Evolutionary conservation across 805 yeast genomes (phyloP), one percentile per base, ranked within the genome.

Genomic region (Candida orba): DNA sequence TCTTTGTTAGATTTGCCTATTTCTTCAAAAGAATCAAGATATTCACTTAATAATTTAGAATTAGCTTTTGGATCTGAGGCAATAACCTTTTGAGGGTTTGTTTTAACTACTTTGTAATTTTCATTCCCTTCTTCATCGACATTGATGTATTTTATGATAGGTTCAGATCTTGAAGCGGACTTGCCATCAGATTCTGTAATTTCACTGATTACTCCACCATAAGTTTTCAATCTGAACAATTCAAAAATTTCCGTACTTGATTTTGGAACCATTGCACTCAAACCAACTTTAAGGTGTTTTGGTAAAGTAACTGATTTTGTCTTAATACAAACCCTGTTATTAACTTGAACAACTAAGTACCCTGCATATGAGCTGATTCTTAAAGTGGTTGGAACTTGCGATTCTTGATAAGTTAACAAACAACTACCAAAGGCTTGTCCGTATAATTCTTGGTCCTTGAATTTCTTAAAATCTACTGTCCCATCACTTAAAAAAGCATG

Each of bases 381-480:
- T n/a, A 83, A 42, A 1, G 85, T 81, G 22, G 75, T 66, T 10
- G 95, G 95, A 6, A 83, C 85, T 48, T 76, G 76, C 0, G 87
- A 76, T 52, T 78, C 80, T 58, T 83, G 81, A 52, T 75, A 84
- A 9, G 68, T 66, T 51, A 79, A 59, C n/a, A 66, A 60, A 63
- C 87, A 81, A 12, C 75, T 68, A 1, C 82, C 84, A 49, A 80
- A 65, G 0, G 77, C 58, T 32, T 55, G 47, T 4, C 57, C 53
- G 43, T 66, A 62, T 9, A 65, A 42, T 4, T 52, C 54, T 4
- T 53, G 51, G 2, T 48, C 48, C 3, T n/a, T 14, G 1, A 27
- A 13, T 37, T 60, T 59, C 36, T 67, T 56, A 12, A 66, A 57
- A 10, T 59, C 60, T 24, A 63, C 61, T 0, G 76, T 46, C 1